Base-by-base conservation (phyloP, 202 grass and related monocot genomes). In the Setaria viridis region DNA sequence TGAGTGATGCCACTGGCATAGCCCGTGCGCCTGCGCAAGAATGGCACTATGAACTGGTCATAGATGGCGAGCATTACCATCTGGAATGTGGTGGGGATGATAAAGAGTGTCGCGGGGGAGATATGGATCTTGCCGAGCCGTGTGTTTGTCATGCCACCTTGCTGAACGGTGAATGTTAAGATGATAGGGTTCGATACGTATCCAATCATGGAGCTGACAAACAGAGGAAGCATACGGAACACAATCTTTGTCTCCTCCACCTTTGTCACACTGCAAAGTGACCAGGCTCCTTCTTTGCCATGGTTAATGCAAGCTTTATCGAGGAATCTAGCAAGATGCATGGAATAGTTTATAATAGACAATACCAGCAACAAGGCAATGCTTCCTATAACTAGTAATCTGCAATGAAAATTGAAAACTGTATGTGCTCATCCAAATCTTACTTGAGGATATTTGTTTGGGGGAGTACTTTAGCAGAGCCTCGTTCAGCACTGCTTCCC, bases 221-320 rank as follows among this genome's bases (percentile, higher is more conserved):
- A 94, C 70, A 97, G 68, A 39, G 92, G 94, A 56, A 94, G 71
- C 92, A 94, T 87, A 37, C 84, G 49, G 71, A 97, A 79, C 43
- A 97, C 74, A 25, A 86, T 74, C 71, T 97, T 97, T 9, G 92
- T 97, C 87, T 97, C 94, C 70, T 94, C 94, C 63, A 97, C 90
- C 84, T 94, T 93, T 13, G 20, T 78, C 20, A 30, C 64, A 69
- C 57, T 87, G 86, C 94, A 97, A 17, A 63, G 50, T 62, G 81
- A 84, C 94, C 94, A 97, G 35, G 85, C 58, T 39, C 90, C 85
- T 20, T 87, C 64, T 53, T 91, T 81, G 45, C 84, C 90, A 79
- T 41, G 75, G 58, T 80, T 53, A 30, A 97, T 86, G 54, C 84
- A 92, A 65, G 90, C 94, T 88, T 92, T 94, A 20, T 97, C 79